Evolutionary conservation across 768 basidiomycete species (phyloP).

Genomic region (Gloeophyllum trabeum): DNA sequence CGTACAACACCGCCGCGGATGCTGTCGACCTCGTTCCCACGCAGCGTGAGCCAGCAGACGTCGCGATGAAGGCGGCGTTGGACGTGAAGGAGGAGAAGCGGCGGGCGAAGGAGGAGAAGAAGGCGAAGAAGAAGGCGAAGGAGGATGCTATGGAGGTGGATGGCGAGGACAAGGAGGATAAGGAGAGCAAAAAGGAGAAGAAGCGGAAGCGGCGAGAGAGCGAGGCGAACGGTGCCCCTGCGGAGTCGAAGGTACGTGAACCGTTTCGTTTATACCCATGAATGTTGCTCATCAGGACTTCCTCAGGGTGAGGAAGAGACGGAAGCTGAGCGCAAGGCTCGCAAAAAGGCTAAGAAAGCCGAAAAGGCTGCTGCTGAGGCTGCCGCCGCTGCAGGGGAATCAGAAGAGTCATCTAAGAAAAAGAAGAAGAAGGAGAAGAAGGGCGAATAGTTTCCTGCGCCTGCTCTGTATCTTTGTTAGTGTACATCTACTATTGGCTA

Average conservation of each 20-base stretch:
- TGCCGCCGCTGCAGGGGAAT: conserved; percentile 21
- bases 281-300: conserved; percentile 1
- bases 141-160: conserved; percentile 34
- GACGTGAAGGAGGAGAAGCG: conserved; percentile 87
- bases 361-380: conserved; percentile 51
- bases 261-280: conserved; percentile 5
- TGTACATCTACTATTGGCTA: too few relatives aligned
- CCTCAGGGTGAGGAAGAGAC: conserved; percentile 45
- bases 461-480: too few relatives aligned
- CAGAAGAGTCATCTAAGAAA: conserved; percentile 38
- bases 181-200: conserved; percentile 22
- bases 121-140: conserved; percentile 46
- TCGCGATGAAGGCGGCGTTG: conserved; percentile 60
- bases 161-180: conserved; percentile 23
- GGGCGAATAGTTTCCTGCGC: too few relatives aligned
- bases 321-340: conserved; percentile 74
- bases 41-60: conserved; percentile 70
- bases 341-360: conserved; percentile 68
- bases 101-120: conserved; percentile 68
- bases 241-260: conserved; percentile 24
- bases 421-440: conserved; percentile 46
- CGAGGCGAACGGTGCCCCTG: conserved; percentile 30
- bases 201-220: conserved; percentile 42
- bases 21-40: conserved; percentile 76
- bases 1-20: conserved; percentile 84